phyloP scores from a whole-genome alignment of 129 eudicot species.

The Logfia minima region DNA sequence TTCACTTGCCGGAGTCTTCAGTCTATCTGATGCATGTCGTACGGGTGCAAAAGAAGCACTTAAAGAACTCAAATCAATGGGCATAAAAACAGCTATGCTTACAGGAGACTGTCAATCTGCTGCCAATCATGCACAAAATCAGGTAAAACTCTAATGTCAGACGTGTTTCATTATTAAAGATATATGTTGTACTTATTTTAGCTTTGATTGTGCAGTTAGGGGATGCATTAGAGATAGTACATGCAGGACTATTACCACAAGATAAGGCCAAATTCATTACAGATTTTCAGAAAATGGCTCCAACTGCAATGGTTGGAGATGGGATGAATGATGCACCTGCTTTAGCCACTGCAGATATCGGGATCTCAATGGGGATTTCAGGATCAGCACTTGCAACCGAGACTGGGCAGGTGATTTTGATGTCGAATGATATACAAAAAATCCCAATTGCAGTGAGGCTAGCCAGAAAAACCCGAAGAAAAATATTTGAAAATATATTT shows the following conservation, averaged over 20 bases:
- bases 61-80: constrained; percentile 64
- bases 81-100: constrained; percentile 79
- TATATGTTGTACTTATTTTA: constrained; percentile 15
- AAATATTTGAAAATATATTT: constrained; percentile 64
- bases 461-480: constrained; percentile 49
- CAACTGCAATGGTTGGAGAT: constrained; percentile 95
- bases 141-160: constrained; percentile 37
- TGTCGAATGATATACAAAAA: constrained; percentile 80
- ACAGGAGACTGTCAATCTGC: constrained; percentile 85
- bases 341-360: constrained; percentile 82
- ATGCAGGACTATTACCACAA: constrained; percentile 76
- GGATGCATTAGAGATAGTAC: constrained; percentile 53
- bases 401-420: constrained; percentile 68
- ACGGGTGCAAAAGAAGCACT: constrained; percentile 86
- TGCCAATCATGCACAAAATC: constrained; percentile 68
- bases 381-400: constrained; percentile 98
- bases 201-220: constrained; percentile 51
- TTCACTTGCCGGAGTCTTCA: constrained; percentile 55
- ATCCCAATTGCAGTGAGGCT: constrained; percentile 60
- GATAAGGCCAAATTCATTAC: constrained; percentile 67
- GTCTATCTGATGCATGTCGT: constrained; percentile 78
- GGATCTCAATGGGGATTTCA: constrained; percentile 93
- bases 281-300: constrained; percentile 50
- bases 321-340: constrained; percentile 95
- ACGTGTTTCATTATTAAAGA: neutral